Percentiles rank a stretch among this genome's conserved stretches.
Conservation (phyloP, 2,329 filamentous ascomycete species). For the Cordyceps militaris region DNA sequence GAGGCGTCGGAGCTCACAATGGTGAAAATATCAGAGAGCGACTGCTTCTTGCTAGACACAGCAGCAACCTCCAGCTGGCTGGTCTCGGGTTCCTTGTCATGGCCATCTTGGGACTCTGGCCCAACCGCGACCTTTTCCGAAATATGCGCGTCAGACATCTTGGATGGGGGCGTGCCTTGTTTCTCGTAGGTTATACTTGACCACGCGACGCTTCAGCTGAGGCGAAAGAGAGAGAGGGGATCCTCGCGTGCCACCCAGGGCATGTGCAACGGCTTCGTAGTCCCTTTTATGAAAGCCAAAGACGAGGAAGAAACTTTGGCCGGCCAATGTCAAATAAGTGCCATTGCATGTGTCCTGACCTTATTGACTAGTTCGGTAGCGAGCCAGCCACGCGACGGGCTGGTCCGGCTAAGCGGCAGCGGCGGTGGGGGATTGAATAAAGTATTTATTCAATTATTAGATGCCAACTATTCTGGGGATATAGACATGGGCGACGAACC, state of each 20-base stretch:
- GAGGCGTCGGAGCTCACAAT: constrained; percentile 16
- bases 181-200: neutral
- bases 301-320: neutral
- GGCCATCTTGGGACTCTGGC: neutral
- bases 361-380: neutral
- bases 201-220: neutral
- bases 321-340: neutral
- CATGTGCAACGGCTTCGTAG: neutral
- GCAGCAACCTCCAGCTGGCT: neutral
- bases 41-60: constrained; percentile 14
- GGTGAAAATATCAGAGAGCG: constrained; percentile 22
- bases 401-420: constrained; percentile 9
- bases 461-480: constrained; percentile 2
- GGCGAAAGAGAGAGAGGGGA: neutral
- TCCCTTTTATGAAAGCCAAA: neutral
- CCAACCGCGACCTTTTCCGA: constrained; percentile 5
- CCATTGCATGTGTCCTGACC: neutral
- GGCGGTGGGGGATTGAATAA: constrained; percentile 7
- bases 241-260: neutral
- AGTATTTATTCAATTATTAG: no score
- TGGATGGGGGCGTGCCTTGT: neutral
- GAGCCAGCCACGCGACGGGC: neutral
- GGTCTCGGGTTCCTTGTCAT: neutral
- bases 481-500: neutral
- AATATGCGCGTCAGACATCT: neutral